Base-by-base conservation (phyloP, 2,329 filamentous ascomycete species). In the Pseudogymnoascus sp. region DNA sequence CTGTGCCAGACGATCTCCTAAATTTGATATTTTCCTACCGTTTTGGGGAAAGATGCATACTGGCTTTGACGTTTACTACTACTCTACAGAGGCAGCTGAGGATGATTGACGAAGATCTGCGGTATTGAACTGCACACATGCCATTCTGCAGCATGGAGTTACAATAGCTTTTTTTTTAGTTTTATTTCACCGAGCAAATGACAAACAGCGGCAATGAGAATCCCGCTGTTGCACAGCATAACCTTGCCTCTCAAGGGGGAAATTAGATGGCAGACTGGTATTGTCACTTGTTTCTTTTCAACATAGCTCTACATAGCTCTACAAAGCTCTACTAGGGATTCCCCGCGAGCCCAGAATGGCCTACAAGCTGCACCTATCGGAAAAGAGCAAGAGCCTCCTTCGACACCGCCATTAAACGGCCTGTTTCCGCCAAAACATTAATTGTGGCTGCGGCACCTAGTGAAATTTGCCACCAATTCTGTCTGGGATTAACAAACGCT, bases 41-140 rank as follows among this genome's bases (percentile, higher is more conserved):
- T 15, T 51, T 51, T 27, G 7, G 13, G 44, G 44, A 29, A 31
- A 31, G 44, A 31, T 48, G 4, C 10, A 31, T 48, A 6, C 10
- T 29, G 8, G 15, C 44, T 51, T 4, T 51, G 44, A 2, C 3
- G 31, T 51, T 15, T 13, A 51, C 44, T 10, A 51, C 29, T 15
- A 51, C 27, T 31, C 29, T 15, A 51, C 27, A n/a, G 27, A 51
- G 41, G 44, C 44, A 9, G 10, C 4, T 31, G 9, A 27, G 12
- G 41, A 44, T 48, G 44, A n/a, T n/a, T 51, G 44, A 51, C 27
- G 27, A 51, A 51, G 42, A 51, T 51, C 42, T n/a, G 25, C 25
- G 13, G 42, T 31, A 31, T 4, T 51, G 10, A 31, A 51, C 44
- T 51, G 44, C 44, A 51, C 44, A 51, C 25, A 51, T 51, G 13